A percentile compares a stretch with the other conserved stretches of the same genome.
Evolutionary conservation across 225 moss, liverwort and hornwort species (phyloP).

Genomic region (Rhytidiadelphus loreus): DNA sequence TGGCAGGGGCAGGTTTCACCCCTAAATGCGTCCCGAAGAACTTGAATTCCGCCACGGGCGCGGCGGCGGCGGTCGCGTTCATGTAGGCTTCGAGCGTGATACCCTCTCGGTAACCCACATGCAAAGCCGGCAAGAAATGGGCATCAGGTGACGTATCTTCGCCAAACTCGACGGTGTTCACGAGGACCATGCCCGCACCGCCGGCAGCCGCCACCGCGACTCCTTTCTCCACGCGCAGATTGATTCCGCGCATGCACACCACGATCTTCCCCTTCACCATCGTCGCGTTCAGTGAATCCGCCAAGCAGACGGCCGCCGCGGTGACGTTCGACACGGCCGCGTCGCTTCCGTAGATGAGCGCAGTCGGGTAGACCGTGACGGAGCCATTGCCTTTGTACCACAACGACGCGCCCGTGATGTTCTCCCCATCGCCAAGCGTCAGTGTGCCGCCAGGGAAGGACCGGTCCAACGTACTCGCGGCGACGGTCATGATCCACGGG

Average conservation of each 20-base stretch:
- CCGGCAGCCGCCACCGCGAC: constrained; percentile 13
- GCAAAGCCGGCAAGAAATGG: constrained; percentile 48
- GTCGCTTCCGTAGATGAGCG: not conserved
- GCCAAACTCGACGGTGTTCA: not conserved
- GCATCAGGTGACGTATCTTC: not conserved
- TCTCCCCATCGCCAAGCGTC: not conserved
- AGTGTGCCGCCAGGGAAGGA: constrained; percentile 33
- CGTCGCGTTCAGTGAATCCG: constrained; percentile 19
- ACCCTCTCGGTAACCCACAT: constrained; percentile 2
- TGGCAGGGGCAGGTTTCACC: constrained; percentile 35
- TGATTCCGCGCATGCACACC: constrained; percentile 21
- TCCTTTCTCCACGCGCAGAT: constrained; percentile 39
- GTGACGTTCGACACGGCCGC: not conserved
- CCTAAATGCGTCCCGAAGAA: constrained; percentile 24
- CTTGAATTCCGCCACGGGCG: constrained; percentile 15
- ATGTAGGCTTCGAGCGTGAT: constrained; percentile 17
- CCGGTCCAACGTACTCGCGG: constrained; percentile 57
- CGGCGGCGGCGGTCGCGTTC: not conserved
- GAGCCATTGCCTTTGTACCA: not conserved
- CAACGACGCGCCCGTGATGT: not conserved
- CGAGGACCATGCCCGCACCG: constrained; percentile 12
- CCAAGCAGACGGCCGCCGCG: not conserved
- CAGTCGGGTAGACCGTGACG: not conserved
- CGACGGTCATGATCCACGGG: constrained; percentile 71
- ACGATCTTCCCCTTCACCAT: constrained; percentile 56